Evolutionary conservation across 371 early-diverging fungal genomes (phyloP), one percentile per base, ranked within the genome.

Genomic region (Circinella umbellata): DNA sequence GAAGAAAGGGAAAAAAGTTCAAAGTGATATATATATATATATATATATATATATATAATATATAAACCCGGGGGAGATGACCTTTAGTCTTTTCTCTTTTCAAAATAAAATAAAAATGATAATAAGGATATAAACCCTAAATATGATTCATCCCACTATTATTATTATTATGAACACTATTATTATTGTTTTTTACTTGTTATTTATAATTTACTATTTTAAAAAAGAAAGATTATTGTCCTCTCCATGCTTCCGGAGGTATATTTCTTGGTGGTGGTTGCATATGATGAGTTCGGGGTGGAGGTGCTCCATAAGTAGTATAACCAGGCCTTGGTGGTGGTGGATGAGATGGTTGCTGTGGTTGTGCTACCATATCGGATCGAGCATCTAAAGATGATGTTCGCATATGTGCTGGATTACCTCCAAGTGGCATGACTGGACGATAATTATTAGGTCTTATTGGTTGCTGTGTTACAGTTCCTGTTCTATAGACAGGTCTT

Each of bases 211-310:
- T 27, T 0, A 27, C 27, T 27, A 27, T 27, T 27, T 27, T 27
- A 27, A 2, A 27, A 27, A 27, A 27, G 2, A 27, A 27, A 27
- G 3, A 17, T 61, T 64, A n/a, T 18, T 64, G 55, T 57, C 67
- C 69, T 48, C 65, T 70, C 70, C 70, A 70, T 59, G 59, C 70
- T 70, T 70, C 70, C 15, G 70, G 70, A 54, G 70, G 70, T 65
- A 70, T 60, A 65, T 64, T 70, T 20, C 70, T 64, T 27, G 61
- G 63, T 54, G 47, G 59, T 39, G 51, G 69, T 17, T 49, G 42
- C 47, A 63, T 49, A 13, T 69, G 69, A 17, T 35, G 63, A 34
- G 63, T 17, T 8, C 47, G 65, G 13, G 54, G 65, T 59, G 64
- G 61, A 20, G 57, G 55, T 20, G 59, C 63, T 63, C 48, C 35